Base-by-base conservation (phyloP, 2,329 filamentous ascomycete species). In the Pyricularia sp. region DNA sequence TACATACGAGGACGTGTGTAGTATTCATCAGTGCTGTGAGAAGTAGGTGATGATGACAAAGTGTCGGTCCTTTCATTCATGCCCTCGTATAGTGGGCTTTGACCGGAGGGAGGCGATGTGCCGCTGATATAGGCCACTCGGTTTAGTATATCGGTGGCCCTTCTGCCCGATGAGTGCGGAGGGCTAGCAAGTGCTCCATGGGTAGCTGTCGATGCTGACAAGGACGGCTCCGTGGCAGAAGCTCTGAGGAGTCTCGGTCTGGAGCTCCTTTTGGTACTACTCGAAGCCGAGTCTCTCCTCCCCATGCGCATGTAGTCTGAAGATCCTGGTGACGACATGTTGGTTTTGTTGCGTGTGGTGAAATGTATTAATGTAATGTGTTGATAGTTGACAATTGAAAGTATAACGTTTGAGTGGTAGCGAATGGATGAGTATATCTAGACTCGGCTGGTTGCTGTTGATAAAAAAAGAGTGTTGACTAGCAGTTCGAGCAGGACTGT, bases 221-320 rank as follows among this genome's bases (percentile, higher is more conserved):
- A 83, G 31, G 85, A 86, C 4, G 86, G 85, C 70, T 85, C 85
- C 12, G 86, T 88, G 36, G 83, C 84, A 68, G 81, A 81, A 31
- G 86, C 83, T 70, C 86, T 81, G 63, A 87, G 78, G 61, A 88
- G 79, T 67, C 82, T 81, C 50, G 86, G 86, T 70, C 85, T 50
- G 42, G 42, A 50, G 20, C 42, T 80, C 71, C 83, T 79, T 69
- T 79, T 77, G 69, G 76, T 74, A 66, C 74, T 73, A n/a, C 42
- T 50, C 36, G 78, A 76, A 61, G 81, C 80, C 0, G 81, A 80
- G 65, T 81, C 78, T 71, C 81, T 76, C 71, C 78, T 77, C 65
- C 76, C 72, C 70, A 78, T 67, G 66, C 42, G 66, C 11, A 30
- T 28, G 26, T 59, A 67, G 14, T 67, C 66, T 31, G 66, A 67